phyloP scores from a whole-genome alignment of 208 protist species.

The Porcisia hertigi region DNA sequence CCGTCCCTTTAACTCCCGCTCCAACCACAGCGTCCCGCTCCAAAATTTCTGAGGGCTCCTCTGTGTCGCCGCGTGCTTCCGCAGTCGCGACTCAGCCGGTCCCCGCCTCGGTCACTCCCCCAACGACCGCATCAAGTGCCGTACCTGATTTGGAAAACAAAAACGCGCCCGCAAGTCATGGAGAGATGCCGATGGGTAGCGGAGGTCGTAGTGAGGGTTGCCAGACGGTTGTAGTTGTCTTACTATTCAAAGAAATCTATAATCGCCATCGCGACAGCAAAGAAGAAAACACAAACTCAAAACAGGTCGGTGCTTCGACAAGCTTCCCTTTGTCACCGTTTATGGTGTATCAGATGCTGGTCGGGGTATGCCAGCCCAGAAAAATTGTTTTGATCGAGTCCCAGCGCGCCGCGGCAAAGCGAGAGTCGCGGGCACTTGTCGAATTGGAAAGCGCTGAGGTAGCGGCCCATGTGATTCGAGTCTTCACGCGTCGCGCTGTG shows the following conservation, averaged over 20 bases:
- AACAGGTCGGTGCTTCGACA: neutral
- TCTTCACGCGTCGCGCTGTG: slow-evolving; percentile 28
- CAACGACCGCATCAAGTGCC: neutral
- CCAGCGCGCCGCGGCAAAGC: neutral
- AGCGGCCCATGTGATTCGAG: slow-evolving; percentile 35
- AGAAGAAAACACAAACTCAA: neutral
- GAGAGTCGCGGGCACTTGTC: slow-evolving; percentile 43
- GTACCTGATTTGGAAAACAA: neutral
- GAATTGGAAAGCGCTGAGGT: slow-evolving; percentile 42
- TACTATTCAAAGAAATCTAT: slow-evolving; percentile 15
- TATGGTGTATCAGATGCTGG: slow-evolving; percentile 58
- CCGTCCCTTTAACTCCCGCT: neutral
- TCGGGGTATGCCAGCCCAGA: slow-evolving; percentile 35
- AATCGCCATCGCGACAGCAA: slow-evolving; percentile 24
- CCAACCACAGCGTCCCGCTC: neutral
- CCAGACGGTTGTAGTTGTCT: slow-evolving; percentile 10
- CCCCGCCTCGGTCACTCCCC: neutral
- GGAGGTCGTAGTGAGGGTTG: neutral
- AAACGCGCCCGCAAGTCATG: neutral
- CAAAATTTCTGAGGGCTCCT: neutral
- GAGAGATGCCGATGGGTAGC: neutral
- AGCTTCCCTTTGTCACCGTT: slow-evolving; percentile 45
- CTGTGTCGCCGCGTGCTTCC: neutral
- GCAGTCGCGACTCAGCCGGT: neutral
- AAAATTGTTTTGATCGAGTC: slow-evolving; percentile 48